Conservation (phyloP, 2,329 filamentous ascomycete species). For the Hirsutella rhossiliensis region DNA sequence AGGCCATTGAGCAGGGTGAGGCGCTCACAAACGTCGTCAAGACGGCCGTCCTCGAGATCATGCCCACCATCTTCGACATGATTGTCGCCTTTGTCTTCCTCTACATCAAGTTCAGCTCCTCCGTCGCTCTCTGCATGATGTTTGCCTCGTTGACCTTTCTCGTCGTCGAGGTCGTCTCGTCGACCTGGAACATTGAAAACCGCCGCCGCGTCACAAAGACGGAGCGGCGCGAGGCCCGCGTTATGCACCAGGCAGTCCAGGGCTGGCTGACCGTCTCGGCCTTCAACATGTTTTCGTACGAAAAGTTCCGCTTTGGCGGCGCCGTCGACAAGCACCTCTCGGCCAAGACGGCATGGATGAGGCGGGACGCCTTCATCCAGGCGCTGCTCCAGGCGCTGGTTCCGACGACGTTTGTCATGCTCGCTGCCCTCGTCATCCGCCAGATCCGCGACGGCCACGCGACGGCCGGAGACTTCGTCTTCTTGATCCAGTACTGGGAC, state of each 20-base stretch:
- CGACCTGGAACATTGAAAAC: constrained; percentile 2
- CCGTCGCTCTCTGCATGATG: constrained; percentile 7
- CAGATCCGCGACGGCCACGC: constrained; percentile 15
- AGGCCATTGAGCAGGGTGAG: constrained; percentile 51
- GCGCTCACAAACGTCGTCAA: constrained; percentile 43
- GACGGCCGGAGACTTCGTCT: constrained; percentile 34
- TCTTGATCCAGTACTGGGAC: constrained; percentile 53
- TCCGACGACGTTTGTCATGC: constrained; percentile 5
- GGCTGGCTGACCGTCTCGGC: constrained; percentile 3
- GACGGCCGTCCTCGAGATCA: constrained; percentile 44
- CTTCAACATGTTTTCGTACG: constrained; percentile 9
- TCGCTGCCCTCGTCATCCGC: constrained; percentile 7
- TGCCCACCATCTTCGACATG: constrained; percentile 51
- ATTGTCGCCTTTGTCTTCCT: constrained; percentile 48
- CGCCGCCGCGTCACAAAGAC: constrained; percentile 2
- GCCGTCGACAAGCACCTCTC: constrained; percentile 1
- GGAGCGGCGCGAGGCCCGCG: constrained; percentile 2
- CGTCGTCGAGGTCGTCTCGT: constrained; percentile 2
- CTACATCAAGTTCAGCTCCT: constrained; percentile 44
- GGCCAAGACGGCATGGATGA: not conserved
- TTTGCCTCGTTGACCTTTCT: constrained; percentile 2
- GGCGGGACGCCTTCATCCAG: constrained; percentile 2
- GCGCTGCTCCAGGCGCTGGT: constrained; percentile 1
- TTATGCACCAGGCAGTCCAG: constrained; percentile 3
- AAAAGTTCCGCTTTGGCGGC: constrained; percentile 7